Evolutionary conservation across 108 stramenopile genomes (phyloP).

Genomic region (Licmophora abbreviata): DNA sequence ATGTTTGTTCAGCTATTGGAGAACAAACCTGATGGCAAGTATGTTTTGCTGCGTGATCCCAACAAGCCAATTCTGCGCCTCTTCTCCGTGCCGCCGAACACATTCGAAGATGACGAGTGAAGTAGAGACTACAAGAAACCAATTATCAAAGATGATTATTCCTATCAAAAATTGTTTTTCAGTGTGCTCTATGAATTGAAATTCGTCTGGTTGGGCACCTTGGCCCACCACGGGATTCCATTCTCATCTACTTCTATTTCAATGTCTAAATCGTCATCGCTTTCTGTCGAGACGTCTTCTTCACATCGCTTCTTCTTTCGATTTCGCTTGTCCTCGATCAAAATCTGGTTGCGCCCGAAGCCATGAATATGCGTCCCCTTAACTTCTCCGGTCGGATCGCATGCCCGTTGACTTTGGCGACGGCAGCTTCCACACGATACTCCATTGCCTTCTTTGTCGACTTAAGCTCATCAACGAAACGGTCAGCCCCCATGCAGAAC

Average conservation of each 20-base stretch:
- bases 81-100: conserved; percentile 87
- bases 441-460: conserved; percentile 55
- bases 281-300: background rate
- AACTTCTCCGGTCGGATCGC: conserved; percentile 53
- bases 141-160: no score
- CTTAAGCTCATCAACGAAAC: conserved; percentile 75
- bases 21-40: conserved; percentile 91
- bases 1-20: conserved; percentile 86
- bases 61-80: conserved; percentile 90
- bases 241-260: conserved; percentile 2
- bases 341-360: conserved; percentile 40
- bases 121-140: conserved; percentile 58
- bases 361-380: conserved; percentile 24
- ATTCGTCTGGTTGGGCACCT: conserved; percentile 2
- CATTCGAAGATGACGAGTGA: conserved; percentile 93
- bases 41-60: conserved; percentile 94
- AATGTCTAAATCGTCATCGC: background rate
- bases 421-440: conserved; percentile 67
- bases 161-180: background rate
- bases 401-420: conserved; percentile 60
- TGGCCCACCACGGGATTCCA: conserved; percentile 7
- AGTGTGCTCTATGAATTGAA: background rate
- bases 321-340: conserved; percentile 64
- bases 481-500: conserved; percentile 59
- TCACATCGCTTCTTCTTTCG: conserved; percentile 17